Base-by-base conservation (phyloP, 306 rosid species). In the Sphenostylis stenocarpa region DNA sequence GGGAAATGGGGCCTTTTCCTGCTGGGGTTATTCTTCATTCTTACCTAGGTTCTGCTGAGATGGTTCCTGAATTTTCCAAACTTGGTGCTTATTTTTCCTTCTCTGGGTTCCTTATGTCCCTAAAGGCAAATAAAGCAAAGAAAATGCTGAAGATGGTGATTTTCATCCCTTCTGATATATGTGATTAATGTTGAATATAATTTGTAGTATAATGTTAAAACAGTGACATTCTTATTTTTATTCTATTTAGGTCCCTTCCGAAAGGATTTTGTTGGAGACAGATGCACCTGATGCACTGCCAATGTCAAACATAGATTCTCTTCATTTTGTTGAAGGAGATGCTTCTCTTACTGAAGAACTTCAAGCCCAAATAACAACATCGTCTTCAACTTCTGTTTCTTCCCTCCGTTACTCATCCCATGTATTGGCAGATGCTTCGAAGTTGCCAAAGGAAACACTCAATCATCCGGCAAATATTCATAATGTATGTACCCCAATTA, bases 271-370 rank as follows among this genome's bases (percentile, higher is more conserved):
- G 83, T 72, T 95, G 88, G 97, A 95, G 92, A 89, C 97, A 0
- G 98, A 95, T 84, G 98, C 97, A n/a, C 97, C 98, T 13, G 96
- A 95, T 81, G 98, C 92, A 9, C 88, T 89, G 16, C 97, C 94
- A 12, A 84, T 57, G 75, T 83, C 86, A 31, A 81, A 75, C 64
- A 55, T 62, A 71, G 86, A 78, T 82, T 80, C 91, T 49, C 82
- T 90, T 75, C 66, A 83, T 77, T 79, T 82, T 16, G 83, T 92
- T 45, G 97, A 90, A 44, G 97, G 90, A 58, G 97, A 90, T 84
- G 44, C 85, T 76, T 76, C 91, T 67, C 83, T 79, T 28, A 55
- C 85, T 3, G 51, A 76, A 78, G 85, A 82, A 70, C 52, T 77
- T 73, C 81, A 31, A 5, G 67, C 61, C 48, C 78, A 56, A 67